Base-by-base conservation (phyloP, 2,329 filamentous ascomycete genomes). In the Fusarium sp. region DNA sequence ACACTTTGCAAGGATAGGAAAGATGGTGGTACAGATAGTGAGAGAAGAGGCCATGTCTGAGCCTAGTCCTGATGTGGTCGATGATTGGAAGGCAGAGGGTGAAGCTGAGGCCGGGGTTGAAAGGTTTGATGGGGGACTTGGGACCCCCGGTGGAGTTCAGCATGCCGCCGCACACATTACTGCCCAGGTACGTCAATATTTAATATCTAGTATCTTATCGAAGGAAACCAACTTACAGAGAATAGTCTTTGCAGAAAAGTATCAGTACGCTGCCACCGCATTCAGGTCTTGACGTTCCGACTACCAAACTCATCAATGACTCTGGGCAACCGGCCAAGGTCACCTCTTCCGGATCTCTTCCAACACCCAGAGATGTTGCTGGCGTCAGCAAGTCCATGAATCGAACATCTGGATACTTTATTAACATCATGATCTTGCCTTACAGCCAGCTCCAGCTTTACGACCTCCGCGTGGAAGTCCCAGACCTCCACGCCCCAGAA, bases 1-100 rank as follows among this genome's bases (percentile, higher is more conserved):
- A 13, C 41, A 63, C n/a, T 52, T 50, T 43, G 60, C 60, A 37
- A 27, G 29, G 10, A 54, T 64, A 37, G 61, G 62, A 18, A 37
- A 67, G 13, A 60, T 72, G 52, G 63, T 52, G 27, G 69, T 63
- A 11, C 58, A 64, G 13, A 65, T 72, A 27, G 43, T 64, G 14
- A 63, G 45, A 18, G 67, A 66, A 5, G 69, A 72, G 43, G 63
- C 67, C 9, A 67, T 69, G 37, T 24, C 20, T 22, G 37, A 41
- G 24, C 6, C 39, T 4, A 43, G 24, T 33, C 10, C 57, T 60
- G 57, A 0, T 81, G 87, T 43, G 81, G 82, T 18, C 74, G 86
- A 43, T 35, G 52, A 31, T 56, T 56, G 52, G 52, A 35, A 56
- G 29, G 13, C n/a, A 31, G 52, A 35, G 52, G 29, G 6, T 16